Evolutionary conservation across 2,329 filamentous ascomycete genomes (phyloP).

Genomic region (Magnaporthiopsis incrustans): DNA sequence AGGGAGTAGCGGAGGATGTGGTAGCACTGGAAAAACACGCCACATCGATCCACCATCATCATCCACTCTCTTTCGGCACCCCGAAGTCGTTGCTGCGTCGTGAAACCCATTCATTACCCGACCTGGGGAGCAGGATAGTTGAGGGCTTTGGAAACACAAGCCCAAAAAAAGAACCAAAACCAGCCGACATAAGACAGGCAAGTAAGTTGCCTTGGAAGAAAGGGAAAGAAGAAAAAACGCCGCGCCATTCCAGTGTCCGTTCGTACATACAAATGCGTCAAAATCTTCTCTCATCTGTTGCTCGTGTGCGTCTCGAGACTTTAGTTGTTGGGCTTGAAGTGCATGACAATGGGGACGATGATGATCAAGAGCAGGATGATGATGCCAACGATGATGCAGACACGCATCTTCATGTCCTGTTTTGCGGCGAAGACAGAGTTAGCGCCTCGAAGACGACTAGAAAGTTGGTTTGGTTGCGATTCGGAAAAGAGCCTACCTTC

Average conservation of each 20-base stretch:
- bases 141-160: neutral
- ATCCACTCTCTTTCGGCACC: too few species aligned
- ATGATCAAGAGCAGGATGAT: constrained; percentile 89
- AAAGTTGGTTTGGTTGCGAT: too few species aligned
- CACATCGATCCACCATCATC: too few species aligned
- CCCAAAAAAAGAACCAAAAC: neutral
- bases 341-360: constrained; percentile 58
- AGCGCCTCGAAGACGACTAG: neutral
- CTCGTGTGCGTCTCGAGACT: neutral
- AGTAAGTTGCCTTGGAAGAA: neutral
- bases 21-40: too few species aligned
- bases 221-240: constrained; percentile 1
- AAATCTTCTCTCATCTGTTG: neutral
- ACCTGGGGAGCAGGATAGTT: neutral
- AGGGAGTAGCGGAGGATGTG: neutral
- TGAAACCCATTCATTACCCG: constrained; percentile 5
- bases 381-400: constrained; percentile 87
- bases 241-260: constrained; percentile 2
- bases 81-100: neutral
- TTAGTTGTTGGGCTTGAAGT: constrained; percentile 1
- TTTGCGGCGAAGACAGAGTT: neutral
- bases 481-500: constrained; percentile 45
- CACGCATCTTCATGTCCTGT: constrained; percentile 97
- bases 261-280: constrained; percentile 8
- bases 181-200: neutral